phyloP scores from a whole-genome alignment of 2,329 filamentous ascomycete genomes.

The Pseudocercospora vitis region DNA sequence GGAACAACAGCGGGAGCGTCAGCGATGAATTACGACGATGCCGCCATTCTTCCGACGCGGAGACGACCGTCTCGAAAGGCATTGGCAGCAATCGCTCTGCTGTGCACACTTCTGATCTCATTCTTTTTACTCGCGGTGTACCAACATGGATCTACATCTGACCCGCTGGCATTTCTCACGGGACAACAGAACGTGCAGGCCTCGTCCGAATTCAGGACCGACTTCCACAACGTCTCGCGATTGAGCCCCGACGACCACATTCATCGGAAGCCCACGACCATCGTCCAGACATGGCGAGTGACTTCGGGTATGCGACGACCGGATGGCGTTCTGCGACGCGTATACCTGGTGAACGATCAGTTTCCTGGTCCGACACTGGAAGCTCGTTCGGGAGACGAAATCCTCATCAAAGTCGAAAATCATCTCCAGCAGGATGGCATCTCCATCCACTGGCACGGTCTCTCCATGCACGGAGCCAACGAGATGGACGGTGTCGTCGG shows the following conservation, averaged over 20 bases:
- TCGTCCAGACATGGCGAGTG: conserved; percentile 23
- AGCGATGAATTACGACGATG: background rate
- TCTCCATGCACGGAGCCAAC: conserved; percentile 28
- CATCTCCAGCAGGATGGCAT: conserved; percentile 40
- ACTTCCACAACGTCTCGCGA: conserved; percentile 3
- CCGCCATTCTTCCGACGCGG: background rate
- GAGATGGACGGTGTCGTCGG: conserved; percentile 33
- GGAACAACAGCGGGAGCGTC: background rate
- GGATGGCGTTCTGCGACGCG: conserved; percentile 53
- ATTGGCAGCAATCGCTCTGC: background rate
- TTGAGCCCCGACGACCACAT: conserved; percentile 27
- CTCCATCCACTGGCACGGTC: conserved; percentile 51
- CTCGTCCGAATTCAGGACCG: background rate
- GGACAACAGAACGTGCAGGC: background rate
- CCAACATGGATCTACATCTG: background rate
- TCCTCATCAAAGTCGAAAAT: conserved; percentile 48
- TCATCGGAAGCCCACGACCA: conserved; percentile 21
- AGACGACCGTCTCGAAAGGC: background rate
- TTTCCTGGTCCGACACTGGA: conserved; percentile 55
- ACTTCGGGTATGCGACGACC: conserved; percentile 23
- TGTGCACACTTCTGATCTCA: background rate
- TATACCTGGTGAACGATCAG: conserved; percentile 54
- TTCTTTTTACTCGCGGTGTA: background rate
- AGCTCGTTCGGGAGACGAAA: conserved; percentile 48
- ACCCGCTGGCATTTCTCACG: background rate